phyloP scores from a whole-genome alignment of 345 rosid species.

The Camelina laxa region DNA sequence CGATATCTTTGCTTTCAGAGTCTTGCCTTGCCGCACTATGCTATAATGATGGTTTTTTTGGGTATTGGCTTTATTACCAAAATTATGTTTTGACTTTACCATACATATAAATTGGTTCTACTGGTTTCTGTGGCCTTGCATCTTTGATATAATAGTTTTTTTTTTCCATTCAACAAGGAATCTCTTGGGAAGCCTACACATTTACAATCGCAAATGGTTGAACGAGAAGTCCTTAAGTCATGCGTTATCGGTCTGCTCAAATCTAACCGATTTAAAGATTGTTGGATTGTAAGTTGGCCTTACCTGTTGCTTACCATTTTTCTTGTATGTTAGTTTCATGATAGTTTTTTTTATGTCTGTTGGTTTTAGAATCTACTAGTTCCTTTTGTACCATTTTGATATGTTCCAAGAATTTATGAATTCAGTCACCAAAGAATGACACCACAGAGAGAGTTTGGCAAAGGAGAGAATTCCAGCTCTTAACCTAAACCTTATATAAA shows the following conservation, averaged over 20 bases:
- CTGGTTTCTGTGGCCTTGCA: slow-evolving; percentile 5
- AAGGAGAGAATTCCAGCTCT: background rate
- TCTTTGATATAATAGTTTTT: slow-evolving; percentile 23
- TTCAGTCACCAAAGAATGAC: slow-evolving; percentile 1
- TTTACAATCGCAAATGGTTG: slow-evolving; percentile 66
- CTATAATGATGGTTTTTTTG: background rate
- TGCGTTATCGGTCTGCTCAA: slow-evolving; percentile 66
- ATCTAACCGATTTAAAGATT: slow-evolving; percentile 71
- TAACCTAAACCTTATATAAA: background rate
- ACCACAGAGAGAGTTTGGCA: background rate
- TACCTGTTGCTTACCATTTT: background rate
- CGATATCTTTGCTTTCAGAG: slow-evolving; percentile 55
- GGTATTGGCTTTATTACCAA: slow-evolving; percentile 21
- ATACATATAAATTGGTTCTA: slow-evolving; percentile 10
- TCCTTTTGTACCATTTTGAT: background rate
- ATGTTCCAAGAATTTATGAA: background rate
- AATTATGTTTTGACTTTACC: background rate
- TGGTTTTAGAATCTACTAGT: background rate
- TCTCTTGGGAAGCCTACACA: slow-evolving; percentile 69
- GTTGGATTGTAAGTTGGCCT: slow-evolving; percentile 80
- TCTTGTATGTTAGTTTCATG: slow-evolving; percentile 7
- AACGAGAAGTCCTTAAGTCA: slow-evolving; percentile 51
- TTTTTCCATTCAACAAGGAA: slow-evolving; percentile 45
- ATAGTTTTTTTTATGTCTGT: background rate
- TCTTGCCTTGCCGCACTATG: slow-evolving; percentile 66